Percentiles rank a stretch among this genome's conserved stretches.
Conservation (phyloP, 2,329 filamentous ascomycete species). For the Diaporthe citrichinensis region DNA sequence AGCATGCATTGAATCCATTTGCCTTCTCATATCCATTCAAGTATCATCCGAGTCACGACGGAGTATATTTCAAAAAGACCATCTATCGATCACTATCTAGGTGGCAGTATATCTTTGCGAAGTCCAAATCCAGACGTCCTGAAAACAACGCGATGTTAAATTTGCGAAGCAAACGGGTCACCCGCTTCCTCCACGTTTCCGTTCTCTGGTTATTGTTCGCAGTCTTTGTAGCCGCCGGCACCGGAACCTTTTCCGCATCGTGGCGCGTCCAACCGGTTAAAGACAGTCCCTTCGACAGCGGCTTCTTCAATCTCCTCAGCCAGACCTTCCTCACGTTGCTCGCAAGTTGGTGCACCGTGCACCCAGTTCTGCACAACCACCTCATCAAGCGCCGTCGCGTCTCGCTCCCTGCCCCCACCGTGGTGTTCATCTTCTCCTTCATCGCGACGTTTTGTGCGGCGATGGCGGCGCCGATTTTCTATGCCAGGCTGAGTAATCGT, state of each 20-base stretch:
- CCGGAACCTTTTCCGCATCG: background rate
- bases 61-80: background rate
- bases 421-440: background rate
- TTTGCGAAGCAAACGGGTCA: background rate
- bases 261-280: background rate
- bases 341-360: constrained; percentile 6
- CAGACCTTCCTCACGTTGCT: background rate
- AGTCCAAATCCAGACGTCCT: background rate
- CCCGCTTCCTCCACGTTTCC: background rate
- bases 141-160: background rate
- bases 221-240: constrained; percentile 4
- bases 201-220: constrained; percentile 11
- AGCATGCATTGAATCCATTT: background rate
- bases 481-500: background rate
- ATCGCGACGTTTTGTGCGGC: background rate
- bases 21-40: too few species aligned
- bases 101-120: too few species aligned
- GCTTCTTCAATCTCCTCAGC: constrained; percentile 18
- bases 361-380: constrained; percentile 42
- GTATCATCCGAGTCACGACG: too few species aligned
- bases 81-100: background rate
- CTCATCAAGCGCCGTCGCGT: background rate
- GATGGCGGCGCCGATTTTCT: background rate
- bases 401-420: background rate
- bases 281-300: background rate